phyloP scores from a whole-genome alignment of 805 yeast genomes.

The Lipomyces yamadae region DNA sequence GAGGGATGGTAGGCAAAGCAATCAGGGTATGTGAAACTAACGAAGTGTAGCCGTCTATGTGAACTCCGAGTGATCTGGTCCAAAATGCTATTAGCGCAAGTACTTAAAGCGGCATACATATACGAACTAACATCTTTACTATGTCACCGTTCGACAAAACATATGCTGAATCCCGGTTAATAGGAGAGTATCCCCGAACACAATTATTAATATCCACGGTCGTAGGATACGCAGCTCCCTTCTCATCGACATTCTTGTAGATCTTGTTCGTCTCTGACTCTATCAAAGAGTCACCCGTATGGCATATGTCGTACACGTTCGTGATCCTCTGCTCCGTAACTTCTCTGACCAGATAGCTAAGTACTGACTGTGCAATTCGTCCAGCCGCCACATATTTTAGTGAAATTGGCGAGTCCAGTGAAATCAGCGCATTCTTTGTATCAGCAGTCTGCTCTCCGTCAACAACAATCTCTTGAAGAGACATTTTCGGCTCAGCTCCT shows the following conservation, averaged over 20 bases:
- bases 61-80: constrained; percentile 71
- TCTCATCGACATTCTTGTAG: constrained; percentile 66
- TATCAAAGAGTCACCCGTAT: constrained; percentile 79
- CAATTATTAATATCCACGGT: constrained; percentile 82
- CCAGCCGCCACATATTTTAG: constrained; percentile 33
- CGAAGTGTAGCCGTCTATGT: constrained; percentile 93
- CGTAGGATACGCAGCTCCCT: constrained; percentile 93
- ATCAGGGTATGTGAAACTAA: constrained; percentile 85
- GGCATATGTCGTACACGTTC: constrained; percentile 57
- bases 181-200: constrained; percentile 83
- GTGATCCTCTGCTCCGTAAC: constrained; percentile 18
- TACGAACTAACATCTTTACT: constrained; percentile 59
- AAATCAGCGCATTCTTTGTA: constrained; percentile 18
- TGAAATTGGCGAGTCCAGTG: constrained; percentile 26
- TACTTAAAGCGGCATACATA: not conserved
- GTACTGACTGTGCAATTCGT: constrained; percentile 33
- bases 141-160: constrained; percentile 69
- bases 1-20: constrained; percentile 57
- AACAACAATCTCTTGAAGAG: constrained; percentile 24
- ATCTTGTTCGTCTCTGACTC: constrained; percentile 61
- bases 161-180: constrained; percentile 48
- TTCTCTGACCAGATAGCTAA: constrained; percentile 18
- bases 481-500: constrained; percentile 12
- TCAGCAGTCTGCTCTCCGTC: constrained; percentile 17
- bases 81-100: not conserved